phyloP scores from a whole-genome alignment of 78 protist species.

The Dictyostelium capitatum region DNA sequence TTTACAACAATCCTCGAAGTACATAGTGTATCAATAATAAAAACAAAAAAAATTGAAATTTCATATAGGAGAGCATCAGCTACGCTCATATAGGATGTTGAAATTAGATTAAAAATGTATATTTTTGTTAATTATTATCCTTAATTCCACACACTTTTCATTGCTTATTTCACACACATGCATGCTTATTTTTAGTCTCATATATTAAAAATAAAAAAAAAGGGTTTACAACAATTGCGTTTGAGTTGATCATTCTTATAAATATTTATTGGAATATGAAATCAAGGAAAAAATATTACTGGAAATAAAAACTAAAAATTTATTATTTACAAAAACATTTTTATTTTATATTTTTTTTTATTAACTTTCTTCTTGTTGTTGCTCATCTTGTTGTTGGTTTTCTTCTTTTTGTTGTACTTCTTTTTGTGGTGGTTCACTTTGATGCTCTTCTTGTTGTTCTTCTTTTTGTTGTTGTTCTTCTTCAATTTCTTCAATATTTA shows the following conservation, averaged over 20 bases:
- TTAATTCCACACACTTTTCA: too few relatives aligned
- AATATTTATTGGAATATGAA: conserved; percentile 81
- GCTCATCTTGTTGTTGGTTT: neutral
- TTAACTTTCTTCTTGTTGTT: neutral
- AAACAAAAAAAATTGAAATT: conserved; percentile 49
- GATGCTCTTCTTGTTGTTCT: neutral
- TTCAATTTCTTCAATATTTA: neutral
- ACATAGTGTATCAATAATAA: too few relatives aligned
- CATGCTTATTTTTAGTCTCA: too few relatives aligned
- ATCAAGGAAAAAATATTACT: too few relatives aligned
- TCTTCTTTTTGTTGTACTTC: neutral
- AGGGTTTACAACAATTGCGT: conserved; percentile 84
- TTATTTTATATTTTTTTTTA: neutral
- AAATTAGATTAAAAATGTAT: conserved; percentile 62
- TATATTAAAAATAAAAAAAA: conserved; percentile 33
- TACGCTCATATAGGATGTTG: conserved; percentile 69
- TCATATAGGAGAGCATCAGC: conserved; percentile 59
- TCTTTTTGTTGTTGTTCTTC: neutral
- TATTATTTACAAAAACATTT: neutral
- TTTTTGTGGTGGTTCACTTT: neutral
- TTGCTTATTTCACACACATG: too few relatives aligned
- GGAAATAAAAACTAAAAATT: too few relatives aligned
- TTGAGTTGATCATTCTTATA: conserved; percentile 92
- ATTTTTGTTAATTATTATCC: too few relatives aligned
- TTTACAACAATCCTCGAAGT: too few relatives aligned